Base-by-base conservation (phyloP, 495 filamentous ascomycete genomes). In the Xylaria castorea region DNA sequence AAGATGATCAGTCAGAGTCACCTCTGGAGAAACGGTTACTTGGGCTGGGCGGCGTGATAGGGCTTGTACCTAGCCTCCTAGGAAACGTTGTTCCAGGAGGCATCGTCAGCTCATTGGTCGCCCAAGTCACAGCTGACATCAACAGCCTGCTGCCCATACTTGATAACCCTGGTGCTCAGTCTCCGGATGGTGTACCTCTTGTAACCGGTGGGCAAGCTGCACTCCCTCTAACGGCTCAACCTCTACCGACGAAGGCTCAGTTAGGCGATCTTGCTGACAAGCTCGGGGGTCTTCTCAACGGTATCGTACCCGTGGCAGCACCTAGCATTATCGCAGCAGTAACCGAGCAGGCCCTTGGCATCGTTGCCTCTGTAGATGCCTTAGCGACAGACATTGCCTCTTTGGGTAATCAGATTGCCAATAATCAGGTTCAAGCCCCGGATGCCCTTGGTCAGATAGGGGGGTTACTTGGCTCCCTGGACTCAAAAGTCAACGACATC, bases 301-400 rank as follows among this genome's bases (percentile, higher is more conserved):
- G 55, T 18, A 27, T 50, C 32, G 18, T 60, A 2, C 60, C 71
- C n/a, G 64, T 51, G 20, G 71, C 38, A 27, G 65, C 68, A n/a
- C 42, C 71, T 3, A 67, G 68, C 38, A 73, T 74, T 25, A 70
- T 73, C 22, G 40, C 63, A 12, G 48, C 44, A 61, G 67, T 66
- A 51, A 77, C 75, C 7, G 62, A 71, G n/a, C 44, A 70, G 22
- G 69, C 73, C 6, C 9, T 48, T 34, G 65, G 36, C 22, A 40
- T 75, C 25, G 65, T 66, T 48, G 20, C 65, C 6, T 73, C 66
- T n/a, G 71, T 65, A n/a, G 71, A 66, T 53, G 71, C 58, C 1
- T 58, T 74, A 62, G 71, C 74, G 6, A 73, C 71, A 30, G 60
- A 74, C 22, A 55, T 76, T 50, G 70, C 46, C 32, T 70, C 60